Evolutionary conservation across 192 early-diverging fungal species (phyloP), one percentile per base, ranked within the genome.

Genomic region (Coemansia sp.): DNA sequence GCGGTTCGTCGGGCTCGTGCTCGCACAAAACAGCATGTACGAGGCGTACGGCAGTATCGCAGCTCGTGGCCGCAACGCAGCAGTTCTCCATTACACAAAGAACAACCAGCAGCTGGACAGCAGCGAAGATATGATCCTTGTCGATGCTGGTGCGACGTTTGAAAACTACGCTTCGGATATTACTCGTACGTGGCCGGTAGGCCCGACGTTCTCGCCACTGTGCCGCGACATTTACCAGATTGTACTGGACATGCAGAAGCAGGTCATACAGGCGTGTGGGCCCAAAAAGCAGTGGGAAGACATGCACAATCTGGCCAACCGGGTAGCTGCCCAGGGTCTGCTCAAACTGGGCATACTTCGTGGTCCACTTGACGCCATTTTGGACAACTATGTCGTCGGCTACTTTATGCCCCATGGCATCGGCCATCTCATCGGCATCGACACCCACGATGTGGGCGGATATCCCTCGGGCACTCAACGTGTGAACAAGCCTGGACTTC

Each of bases 391-490:
- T 64, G 84, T 94, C 27, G 84, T 88, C 21, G 91, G 88, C 5
- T 81, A 88, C 67, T 94, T 95, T 69, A 93, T 90, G 84, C 95
- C 95, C 7, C 95, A 97, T 54, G 95, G 95, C 41, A 82, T 93
- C 16, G 94, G 94, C 10, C 94, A 97, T 52, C 72, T 89, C 25
- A 75, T 97, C 60, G 94, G 94, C 52, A 76, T 97, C 29, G 93
- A 97, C 73, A 92, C 93, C 0, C 95, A 97, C 64, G 95, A 97
- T 68, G 86, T 88, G 57, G 82, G 87, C 64, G 85, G 95, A 55
- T 86, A 90, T 80, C 80, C 92, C 9, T 65, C 72, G 19, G 93
- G 92, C 57, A 85, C 84, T 6, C 72, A 82, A 51, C 87, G 92
- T 41, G 87, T 93, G 66, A 68, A 83, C 35, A 85, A 74, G 16